Evolutionary conservation across 2,329 filamentous ascomycete species (phyloP), one percentile per base, ranked within the genome.

Genomic region (Trichophyton simii): DNA sequence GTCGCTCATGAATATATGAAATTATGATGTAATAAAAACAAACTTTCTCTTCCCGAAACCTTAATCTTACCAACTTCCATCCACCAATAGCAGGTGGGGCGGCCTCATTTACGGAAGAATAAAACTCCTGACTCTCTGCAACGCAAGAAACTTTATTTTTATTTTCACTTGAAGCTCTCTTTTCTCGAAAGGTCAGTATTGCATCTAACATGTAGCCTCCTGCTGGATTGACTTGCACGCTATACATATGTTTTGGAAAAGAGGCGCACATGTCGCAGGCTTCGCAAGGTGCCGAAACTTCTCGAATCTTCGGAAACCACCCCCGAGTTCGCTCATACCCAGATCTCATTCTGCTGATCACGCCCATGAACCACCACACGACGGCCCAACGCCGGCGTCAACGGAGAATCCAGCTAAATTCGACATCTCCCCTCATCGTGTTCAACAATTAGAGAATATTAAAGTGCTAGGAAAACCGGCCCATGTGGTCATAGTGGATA

Each of bases 401-500:
- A 31, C 42, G 15, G 22, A 41, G 11, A 18, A 6, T 9, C 4
- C 4, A 13, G 5, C 25, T 55, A 13, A 36, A 36, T 7, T 5
- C 1, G 25, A 38, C n/a, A 7, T n/a, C 25, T 20, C 8, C 20
- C 6, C 25, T 9, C 28, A 57, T n/a, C 25, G 28, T 18, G 18
- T 48, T 38, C 20, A 48, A 48, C 34, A 34, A 13, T 34, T 52
- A 25, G 25, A 50, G 31, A n/a, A 50, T 34, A 42, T 36, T 15
- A 25, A 60, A 7, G 42, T 57, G 0, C 60, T 64, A 31, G 63
- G 63, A 5, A 41, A 61, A 22, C 52, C 58, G 9, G 61, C 63
- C 3, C 60, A 61, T 58, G 63, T 62, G 5, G 36, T 64, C 41
- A 58, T 64, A 6, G 18, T 64, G 55, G 41, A 58, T 25, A 28